Percentiles rank a stretch among this genome's conserved stretches.
Conservation (phyloP, 2,329 filamentous ascomycete species). For the Botryotinia narcissicola region DNA sequence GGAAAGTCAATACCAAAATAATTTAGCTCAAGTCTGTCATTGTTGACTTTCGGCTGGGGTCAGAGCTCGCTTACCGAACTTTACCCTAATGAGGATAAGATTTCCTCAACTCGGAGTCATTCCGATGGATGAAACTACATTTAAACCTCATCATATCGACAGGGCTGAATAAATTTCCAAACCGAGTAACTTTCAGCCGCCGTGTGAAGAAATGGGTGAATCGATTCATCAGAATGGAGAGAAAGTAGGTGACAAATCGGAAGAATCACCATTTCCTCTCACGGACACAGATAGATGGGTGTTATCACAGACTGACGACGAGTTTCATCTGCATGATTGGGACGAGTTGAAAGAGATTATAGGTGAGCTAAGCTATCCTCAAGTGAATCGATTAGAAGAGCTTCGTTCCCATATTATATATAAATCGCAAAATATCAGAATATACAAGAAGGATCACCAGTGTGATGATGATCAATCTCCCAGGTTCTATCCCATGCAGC, state of each 20-base stretch:
- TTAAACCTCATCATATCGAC: slow-evolving; percentile 12
- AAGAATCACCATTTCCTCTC: slow-evolving; percentile 52
- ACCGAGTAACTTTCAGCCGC: slow-evolving; percentile 21
- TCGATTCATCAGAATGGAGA: slow-evolving; percentile 2
- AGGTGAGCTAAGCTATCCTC: slow-evolving; percentile 42
- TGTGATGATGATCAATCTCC: neutral
- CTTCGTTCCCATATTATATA: neutral
- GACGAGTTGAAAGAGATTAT: slow-evolving; percentile 67
- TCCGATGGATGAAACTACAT: neutral
- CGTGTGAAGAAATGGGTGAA: slow-evolving; percentile 4
- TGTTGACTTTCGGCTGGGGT: slow-evolving; percentile 18
- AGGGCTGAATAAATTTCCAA: slow-evolving; percentile 18
- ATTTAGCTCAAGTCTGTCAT: neutral
- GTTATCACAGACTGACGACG: slow-evolving; percentile 63
- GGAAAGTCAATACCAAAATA: neutral
- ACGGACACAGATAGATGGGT: slow-evolving; percentile 58
- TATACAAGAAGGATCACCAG: neutral
- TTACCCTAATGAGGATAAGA: slow-evolving; percentile 18
- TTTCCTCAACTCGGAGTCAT: slow-evolving; percentile 8
- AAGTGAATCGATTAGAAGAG: neutral
- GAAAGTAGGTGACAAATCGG: neutral
- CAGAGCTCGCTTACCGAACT: slow-evolving; percentile 12
- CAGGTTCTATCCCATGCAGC: neutral
- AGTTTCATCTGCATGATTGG: slow-evolving; percentile 73
- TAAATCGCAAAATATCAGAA: neutral